These are phyloP conservation scores for Vanrija pseudolonga DNA, from an alignment of 1,284 basidiomycete species.

Conservation along the genomic window DNA sequence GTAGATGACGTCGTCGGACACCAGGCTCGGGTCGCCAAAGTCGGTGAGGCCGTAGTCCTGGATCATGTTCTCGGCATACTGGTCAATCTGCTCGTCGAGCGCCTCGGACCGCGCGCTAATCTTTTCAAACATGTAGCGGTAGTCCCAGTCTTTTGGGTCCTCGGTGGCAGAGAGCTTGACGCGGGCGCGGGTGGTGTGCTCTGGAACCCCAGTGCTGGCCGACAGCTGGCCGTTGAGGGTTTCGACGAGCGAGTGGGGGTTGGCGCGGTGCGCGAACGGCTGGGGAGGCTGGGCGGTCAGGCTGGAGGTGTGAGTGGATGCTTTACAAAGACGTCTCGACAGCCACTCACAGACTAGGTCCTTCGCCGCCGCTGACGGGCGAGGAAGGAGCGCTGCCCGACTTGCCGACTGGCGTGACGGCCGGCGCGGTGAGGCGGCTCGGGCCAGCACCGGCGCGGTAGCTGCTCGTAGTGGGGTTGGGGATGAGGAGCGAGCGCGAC, in stretches of 20 bases:
- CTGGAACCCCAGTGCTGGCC: conserved; percentile 9
- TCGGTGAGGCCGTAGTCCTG: conserved; percentile 66
- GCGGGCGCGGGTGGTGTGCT: conserved; percentile 20
- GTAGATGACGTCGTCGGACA: conserved; percentile 70
- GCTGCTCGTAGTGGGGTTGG: conserved; percentile 19
- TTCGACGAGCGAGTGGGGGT: conserved; percentile 41
- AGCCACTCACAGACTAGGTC: conserved; percentile 10
- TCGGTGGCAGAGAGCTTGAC: conserved; percentile 26
- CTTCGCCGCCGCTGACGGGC: conserved; percentile 33
- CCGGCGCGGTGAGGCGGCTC: conserved; percentile 15
- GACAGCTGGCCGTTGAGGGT: conserved; percentile 47
- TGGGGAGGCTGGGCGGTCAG: conserved; percentile 20
- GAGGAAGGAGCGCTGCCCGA: conserved; percentile 24
- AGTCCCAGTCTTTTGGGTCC: conserved; percentile 37
- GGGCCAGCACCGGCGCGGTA: conserved; percentile 22
- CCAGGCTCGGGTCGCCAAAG: conserved; percentile 69
- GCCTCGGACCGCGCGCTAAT: conserved; percentile 71
- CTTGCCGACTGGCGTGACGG: conserved; percentile 24
- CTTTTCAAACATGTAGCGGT: conserved; percentile 92
- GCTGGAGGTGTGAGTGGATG: conserved; percentile 3
- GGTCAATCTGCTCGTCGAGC: conserved; percentile 80
- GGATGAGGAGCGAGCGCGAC: conserved; percentile 5
- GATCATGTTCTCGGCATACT: conserved; percentile 67
- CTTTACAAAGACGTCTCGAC: no score
- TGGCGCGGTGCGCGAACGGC: conserved; percentile 36